Evolutionary conservation across 169 alveolate genomes (phyloP).

Genomic region (Hepatocystis sp.): DNA sequence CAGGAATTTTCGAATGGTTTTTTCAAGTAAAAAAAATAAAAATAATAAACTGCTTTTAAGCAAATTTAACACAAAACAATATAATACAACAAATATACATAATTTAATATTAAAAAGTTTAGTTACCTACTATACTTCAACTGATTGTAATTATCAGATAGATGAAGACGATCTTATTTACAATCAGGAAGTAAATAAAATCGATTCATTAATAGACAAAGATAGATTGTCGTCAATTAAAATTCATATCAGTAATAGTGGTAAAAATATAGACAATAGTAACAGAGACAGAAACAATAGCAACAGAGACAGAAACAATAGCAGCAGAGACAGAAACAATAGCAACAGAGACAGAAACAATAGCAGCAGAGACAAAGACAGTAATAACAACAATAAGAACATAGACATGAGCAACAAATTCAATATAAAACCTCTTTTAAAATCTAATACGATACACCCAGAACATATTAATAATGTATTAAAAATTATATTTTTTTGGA

Average conservation of each 20-base stretch:
- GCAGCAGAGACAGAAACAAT: not conserved
- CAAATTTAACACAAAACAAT: slow-evolving; percentile 25
- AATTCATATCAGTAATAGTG: no score
- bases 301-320: not conserved
- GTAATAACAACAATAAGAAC: not conserved
- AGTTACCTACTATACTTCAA: slow-evolving; percentile 25
- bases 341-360: not conserved
- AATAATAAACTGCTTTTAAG: slow-evolving; percentile 51
- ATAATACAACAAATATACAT: slow-evolving; percentile 30
- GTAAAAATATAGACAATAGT: no score
- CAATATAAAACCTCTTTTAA: no score
- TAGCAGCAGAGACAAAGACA: not conserved
- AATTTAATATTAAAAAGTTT: slow-evolving; percentile 41
- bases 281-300: not conserved
- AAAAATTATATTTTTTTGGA: slow-evolving; percentile 71
- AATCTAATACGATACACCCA: not conserved
- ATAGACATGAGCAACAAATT: no score
- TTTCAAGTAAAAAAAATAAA: slow-evolving; percentile 75
- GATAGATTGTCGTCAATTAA: no score
- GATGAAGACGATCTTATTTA: slow-evolving; percentile 11
- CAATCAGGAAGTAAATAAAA: slow-evolving; percentile 6
- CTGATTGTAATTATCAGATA: slow-evolving; percentile 28
- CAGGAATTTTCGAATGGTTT: slow-evolving; percentile 67
- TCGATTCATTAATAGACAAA: no score
- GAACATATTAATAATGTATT: slow-evolving; percentile 54